A percentile compares a stretch with the other conserved stretches of the same genome.
These are phyloP conservation scores for Pseudogymnoascus sp. DNA, from an alignment of 2,329 filamentous ascomycete genomes.

Conservation along the genomic window DNA sequence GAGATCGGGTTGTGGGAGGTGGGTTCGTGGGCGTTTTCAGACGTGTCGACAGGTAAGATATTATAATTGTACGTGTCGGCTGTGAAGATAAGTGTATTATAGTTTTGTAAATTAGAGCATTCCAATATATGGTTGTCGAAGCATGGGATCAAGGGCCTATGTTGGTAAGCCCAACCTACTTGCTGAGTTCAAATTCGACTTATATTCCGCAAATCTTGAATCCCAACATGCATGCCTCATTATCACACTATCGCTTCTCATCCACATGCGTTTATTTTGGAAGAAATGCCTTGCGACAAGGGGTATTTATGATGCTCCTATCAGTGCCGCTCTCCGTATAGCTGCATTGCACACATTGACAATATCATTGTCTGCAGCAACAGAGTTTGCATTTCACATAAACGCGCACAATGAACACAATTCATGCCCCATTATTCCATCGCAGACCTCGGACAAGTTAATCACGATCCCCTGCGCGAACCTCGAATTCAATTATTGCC, in stretches of 20 bases:
- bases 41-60: not conserved
- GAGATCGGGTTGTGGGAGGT: conserved; percentile 37
- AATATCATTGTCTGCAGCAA: too few species aligned
- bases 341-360: too few species aligned
- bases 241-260: not conserved
- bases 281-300: not conserved
- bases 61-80: not conserved
- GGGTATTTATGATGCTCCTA: not conserved
- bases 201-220: not conserved
- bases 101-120: not conserved
- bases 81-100: not conserved
- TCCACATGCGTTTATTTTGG: not conserved
- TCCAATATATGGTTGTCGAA: not conserved
- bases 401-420: not conserved
- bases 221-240: too few species aligned
- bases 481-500: not conserved
- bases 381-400: not conserved
- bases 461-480: too few species aligned
- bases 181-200: not conserved
- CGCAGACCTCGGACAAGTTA: too few species aligned
- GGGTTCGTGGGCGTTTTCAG: conserved; percentile 41
- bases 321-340: not conserved
- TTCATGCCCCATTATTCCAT: not conserved
- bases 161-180: not conserved
- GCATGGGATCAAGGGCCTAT: not conserved